Percentiles rank a stretch among this genome's conserved stretches.
Conservation (phyloP, 345 rosid genomes). For the Bruguiera sexangula region DNA sequence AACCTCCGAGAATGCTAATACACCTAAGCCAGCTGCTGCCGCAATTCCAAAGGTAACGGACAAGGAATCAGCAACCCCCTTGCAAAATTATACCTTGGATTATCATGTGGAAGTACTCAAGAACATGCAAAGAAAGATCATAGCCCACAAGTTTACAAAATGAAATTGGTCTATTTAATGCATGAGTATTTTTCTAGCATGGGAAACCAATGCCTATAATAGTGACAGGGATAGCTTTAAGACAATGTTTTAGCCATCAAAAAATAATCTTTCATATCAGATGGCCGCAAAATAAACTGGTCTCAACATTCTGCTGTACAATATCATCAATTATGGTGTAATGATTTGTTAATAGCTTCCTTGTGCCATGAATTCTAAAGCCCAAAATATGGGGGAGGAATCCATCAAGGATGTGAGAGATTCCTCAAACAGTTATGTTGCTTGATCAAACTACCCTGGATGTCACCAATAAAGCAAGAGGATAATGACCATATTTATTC, state of each 20-base stretch:
- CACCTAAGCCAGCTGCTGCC: slow-evolving; percentile 76
- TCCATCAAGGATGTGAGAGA: neutral
- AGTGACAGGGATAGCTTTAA: no score
- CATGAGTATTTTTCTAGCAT: neutral
- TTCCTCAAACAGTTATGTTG: neutral
- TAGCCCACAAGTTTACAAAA: neutral
- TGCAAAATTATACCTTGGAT: slow-evolving; percentile 33
- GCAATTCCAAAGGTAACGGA: slow-evolving; percentile 59
- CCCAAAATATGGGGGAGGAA: neutral
- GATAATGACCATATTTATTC: neutral
- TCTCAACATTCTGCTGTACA: neutral
- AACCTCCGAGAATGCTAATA: slow-evolving; percentile 81
- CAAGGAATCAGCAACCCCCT: slow-evolving; percentile 59
- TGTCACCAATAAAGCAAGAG: neutral
- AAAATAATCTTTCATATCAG: neutral
- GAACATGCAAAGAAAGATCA: neutral
- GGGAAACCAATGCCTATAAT: neutral
- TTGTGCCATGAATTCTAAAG: no score
- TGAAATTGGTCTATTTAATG: neutral
- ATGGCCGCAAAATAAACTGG: neutral
- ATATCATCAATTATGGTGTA: neutral
- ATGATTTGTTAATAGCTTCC: neutral
- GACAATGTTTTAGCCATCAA: no score
- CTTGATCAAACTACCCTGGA: neutral
- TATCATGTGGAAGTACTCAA: slow-evolving; percentile 9